Base-by-base conservation (phyloP, 805 yeast species). In the Hanseniaspora jakobsenii region DNA sequence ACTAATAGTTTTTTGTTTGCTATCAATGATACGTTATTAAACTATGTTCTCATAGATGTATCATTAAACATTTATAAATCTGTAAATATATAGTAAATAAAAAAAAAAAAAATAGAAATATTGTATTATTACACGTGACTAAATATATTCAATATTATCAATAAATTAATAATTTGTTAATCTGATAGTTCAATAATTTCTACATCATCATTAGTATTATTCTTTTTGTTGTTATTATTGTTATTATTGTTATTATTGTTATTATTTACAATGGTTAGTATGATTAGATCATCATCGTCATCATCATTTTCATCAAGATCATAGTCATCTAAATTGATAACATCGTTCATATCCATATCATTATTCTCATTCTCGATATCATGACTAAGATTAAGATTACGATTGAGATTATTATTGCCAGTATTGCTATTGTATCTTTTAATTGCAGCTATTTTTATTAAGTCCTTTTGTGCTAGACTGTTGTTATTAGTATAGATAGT, bases 391-490 rank as follows among this genome's bases (percentile, higher is more conserved):
- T n/a, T n/a, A n/a, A n/a, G n/a, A 13, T 49, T 26, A 29, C 54
- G 54, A 42, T 61, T 57, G 50, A 54, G 51, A 22, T 48, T 44
- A 31, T 50, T 51, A 17, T 58, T 24, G 10, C 10, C 10, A 24
- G 6, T 59, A 22, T 48, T 36, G 12, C 50, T 51, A 9, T 37
- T 28, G n/a, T 38, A 16, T 35, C 64, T 51, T 47, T 55, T 48
- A 30, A 52, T 50, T 2, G 65, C 64, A 2, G 65, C 65, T 6
- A 49, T 19, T 2, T 57, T 57, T 49, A 19, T 45, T 43, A 6
- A 44, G 21, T 7, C 27, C 27, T 24, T 24, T 24, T 7, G 27
- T n/a, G 35, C 35, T 12, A 16, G n/a, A n/a, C n/a, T n/a, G n/a
- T n/a, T n/a, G n/a, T n/a, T n/a, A n/a, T n/a, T n/a, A n/a, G n/a